Base-by-base conservation (phyloP, 768 basidiomycete species). In the Podaxis rugospora region DNA sequence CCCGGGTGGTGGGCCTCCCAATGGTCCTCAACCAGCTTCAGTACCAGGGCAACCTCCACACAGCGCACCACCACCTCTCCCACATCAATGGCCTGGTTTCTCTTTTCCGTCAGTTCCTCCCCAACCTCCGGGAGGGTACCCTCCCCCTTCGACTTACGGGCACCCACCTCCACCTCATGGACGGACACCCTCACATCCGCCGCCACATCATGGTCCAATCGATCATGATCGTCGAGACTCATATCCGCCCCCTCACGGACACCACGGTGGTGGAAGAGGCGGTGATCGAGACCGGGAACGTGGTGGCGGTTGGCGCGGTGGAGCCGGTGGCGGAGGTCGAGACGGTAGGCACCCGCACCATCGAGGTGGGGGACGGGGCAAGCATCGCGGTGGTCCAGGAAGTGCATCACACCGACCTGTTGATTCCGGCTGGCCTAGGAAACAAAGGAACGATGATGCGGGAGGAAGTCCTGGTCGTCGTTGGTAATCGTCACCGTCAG, bases 351-450 rank as follows among this genome's bases (percentile, higher is more conserved):
- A 68, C 21, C 67, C 66, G n/a, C 66, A 44, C 16, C 14, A 44
- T 63, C 16, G 68, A 67, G 50, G 67, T 63, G 58, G 64, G 11
- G 40, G 51, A 60, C 53, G 56, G 1, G 58, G 53, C 7, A 60
- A 63, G 37, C 58, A 58, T 50, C 52, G 53, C 14, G 49, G 57
- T 21, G 49, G 57, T 21, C 70, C 67, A 37, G 67, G 69, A 35
- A 65, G 63, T 52, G 62, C 74, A 39, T 66, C 69, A 32, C 76
- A 74, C 44, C 67, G 76, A 44, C 72, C 83, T 37, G 72, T 80
- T 16, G 87, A 89, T 65, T 78, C 83, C 35, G 84, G 84, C 1
- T 88, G 86, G 86, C 80, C 81, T 49, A 78, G 83, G 47, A 72
- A 73, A 59, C 71, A 74, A n/a, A 73, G 73, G 63, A 71, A 69